These are phyloP conservation scores for Diaporthe australafricana DNA, from an alignment of 2,329 filamentous ascomycete genomes.

Conservation along the genomic window DNA sequence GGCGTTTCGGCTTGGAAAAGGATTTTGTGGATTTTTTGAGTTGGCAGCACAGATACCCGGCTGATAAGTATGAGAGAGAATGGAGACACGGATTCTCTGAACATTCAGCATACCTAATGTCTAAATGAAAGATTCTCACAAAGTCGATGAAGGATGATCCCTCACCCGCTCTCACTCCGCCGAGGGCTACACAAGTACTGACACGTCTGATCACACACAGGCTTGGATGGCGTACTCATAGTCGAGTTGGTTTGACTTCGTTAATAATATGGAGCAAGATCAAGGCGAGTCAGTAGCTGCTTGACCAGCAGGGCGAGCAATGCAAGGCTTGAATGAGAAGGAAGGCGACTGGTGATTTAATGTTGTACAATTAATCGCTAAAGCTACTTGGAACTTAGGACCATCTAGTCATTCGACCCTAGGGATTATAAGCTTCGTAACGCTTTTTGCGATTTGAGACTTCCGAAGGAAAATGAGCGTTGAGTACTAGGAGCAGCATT, in stretches of 20 bases:
- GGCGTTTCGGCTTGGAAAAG: constrained; percentile 6
- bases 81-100: no score
- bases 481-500: neutral
- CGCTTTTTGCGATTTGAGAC: neutral
- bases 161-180: no score
- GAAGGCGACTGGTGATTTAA: neutral
- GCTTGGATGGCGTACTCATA: neutral
- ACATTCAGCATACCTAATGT: constrained; percentile 1
- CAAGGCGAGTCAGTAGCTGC: neutral
- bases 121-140: neutral
- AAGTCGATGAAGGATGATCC: no score
- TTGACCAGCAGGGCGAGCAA: no score
- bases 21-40: neutral
- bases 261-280: neutral
- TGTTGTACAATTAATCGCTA: constrained; percentile 18
- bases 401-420: neutral
- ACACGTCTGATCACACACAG: no score
- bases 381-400: neutral
- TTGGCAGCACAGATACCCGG: constrained; percentile 1
- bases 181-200: neutral
- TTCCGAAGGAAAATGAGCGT: constrained; percentile 12
- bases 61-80: neutral
- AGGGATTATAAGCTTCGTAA: neutral
- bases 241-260: no score
- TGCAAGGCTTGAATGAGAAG: no score